Conservation (phyloP, 306 rosid genomes). For the Dalbergia cultrata region DNA sequence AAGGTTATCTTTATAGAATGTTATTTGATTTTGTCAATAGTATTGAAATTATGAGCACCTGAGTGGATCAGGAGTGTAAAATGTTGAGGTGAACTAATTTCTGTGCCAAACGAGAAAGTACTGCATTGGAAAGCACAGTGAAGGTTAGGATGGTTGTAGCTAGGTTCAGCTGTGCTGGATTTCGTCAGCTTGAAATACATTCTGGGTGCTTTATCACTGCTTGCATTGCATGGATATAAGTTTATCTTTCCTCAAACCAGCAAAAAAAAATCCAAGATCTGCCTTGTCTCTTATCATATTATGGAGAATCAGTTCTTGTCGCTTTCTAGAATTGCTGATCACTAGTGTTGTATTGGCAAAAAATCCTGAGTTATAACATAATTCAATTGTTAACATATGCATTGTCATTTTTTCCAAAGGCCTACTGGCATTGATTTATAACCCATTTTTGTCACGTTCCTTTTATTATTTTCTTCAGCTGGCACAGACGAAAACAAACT, state of each 20-base stretch:
- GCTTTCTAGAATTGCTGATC: slow-evolving; percentile 2
- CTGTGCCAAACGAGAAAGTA: background rate
- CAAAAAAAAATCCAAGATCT: background rate
- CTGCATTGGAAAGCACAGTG: background rate
- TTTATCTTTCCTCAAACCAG: background rate
- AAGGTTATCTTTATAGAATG: background rate
- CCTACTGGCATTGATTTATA: slow-evolving; percentile 26
- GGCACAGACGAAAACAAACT: slow-evolving; percentile 62
- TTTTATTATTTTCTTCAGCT: slow-evolving; percentile 61
- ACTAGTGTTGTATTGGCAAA: background rate
- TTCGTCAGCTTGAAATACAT: slow-evolving; percentile 2
- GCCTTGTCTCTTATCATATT: no score
- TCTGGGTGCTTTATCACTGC: background rate
- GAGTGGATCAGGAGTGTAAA: background rate
- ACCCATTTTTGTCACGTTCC: slow-evolving; percentile 28
- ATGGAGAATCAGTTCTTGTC: background rate
- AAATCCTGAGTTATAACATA: background rate
- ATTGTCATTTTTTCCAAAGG: background rate
- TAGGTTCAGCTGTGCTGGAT: background rate
- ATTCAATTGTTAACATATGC: slow-evolving; percentile 15
- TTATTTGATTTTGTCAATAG: background rate
- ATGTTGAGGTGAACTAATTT: background rate
- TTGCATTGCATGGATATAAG: background rate
- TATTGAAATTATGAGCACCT: slow-evolving; percentile 2
- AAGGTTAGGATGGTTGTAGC: background rate